These are phyloP conservation scores for Castanopsis chinensis DNA, from an alignment of 306 rosid species.

Conservation along the genomic window DNA sequence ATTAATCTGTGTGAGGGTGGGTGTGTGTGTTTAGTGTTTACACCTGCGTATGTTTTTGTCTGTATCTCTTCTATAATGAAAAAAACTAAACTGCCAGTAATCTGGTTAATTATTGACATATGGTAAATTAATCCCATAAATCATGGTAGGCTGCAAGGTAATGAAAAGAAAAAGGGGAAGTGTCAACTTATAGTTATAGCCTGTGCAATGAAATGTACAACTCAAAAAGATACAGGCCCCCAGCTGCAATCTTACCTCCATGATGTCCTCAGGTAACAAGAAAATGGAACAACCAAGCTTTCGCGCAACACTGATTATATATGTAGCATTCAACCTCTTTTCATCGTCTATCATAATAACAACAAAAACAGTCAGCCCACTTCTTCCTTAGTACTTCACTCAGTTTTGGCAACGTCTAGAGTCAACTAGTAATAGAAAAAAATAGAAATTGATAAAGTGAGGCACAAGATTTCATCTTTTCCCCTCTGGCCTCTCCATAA, in stretches of 20 bases:
- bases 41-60: not conserved
- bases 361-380: conserved; percentile 16
- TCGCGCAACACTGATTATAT: conserved; percentile 88
- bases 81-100: not conserved
- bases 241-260: conserved; percentile 62
- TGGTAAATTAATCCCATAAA: not conserved
- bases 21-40: not conserved
- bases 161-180: not conserved
- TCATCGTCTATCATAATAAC: conserved; percentile 61
- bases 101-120: not conserved
- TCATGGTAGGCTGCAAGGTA: not conserved
- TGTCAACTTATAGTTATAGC: not conserved
- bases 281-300: conserved; percentile 96
- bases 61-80: not conserved
- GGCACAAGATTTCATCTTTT: not conserved
- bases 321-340: conserved; percentile 91
- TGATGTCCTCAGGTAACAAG: conserved; percentile 90
- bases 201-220: not conserved
- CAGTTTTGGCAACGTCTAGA: not conserved
- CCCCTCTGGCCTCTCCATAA: not conserved
- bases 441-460: not conserved
- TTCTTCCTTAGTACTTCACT: not conserved
- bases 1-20: too few species aligned
- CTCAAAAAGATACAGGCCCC: not conserved
- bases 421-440: not conserved